Conservation (phyloP, 1,284 basidiomycete genomes). For the Cryptococcus jaspeensis region DNA sequence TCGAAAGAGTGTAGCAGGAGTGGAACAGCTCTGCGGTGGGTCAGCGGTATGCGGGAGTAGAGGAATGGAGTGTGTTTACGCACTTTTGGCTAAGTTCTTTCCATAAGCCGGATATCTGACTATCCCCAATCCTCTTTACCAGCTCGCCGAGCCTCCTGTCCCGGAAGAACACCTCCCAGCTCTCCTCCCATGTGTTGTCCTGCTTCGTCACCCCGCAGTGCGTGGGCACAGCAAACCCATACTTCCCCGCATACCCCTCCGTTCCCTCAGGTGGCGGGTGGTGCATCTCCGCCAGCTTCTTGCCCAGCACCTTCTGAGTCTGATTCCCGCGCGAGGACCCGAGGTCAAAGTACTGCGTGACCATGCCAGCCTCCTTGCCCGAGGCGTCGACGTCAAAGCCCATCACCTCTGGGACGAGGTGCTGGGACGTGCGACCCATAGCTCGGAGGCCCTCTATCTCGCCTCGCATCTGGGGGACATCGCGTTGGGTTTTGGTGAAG, state of each 20-base stretch:
- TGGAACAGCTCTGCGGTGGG: constrained; percentile 66
- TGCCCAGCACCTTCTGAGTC: constrained; percentile 51
- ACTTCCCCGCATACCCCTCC: constrained; percentile 54
- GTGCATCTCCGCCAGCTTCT: constrained; percentile 60
- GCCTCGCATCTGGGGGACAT: constrained; percentile 60
- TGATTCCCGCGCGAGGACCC: constrained; percentile 38
- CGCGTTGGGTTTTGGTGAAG: constrained; percentile 30
- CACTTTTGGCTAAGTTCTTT: constrained; percentile 61
- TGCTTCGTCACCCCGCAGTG: constrained; percentile 76
- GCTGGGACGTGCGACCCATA: constrained; percentile 64
- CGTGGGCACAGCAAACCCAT: constrained; percentile 73
- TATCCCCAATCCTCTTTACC: constrained; percentile 55
- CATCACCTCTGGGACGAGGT: constrained; percentile 64
- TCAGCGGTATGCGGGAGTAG: background rate
- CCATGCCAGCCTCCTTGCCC: constrained; percentile 56
- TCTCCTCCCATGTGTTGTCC: constrained; percentile 72
- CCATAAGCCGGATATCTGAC: constrained; percentile 59
- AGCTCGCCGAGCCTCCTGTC: constrained; percentile 60
- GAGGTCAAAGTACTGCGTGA: constrained; percentile 70
- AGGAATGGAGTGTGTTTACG: constrained; percentile 45
- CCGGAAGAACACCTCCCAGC: constrained; percentile 66
- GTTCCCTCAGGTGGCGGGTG: constrained; percentile 52
- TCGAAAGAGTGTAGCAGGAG: constrained; percentile 63
- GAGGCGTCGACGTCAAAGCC: constrained; percentile 54
- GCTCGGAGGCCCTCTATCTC: constrained; percentile 70